Conservation (phyloP, 2,329 filamentous ascomycete genomes). For the Calonectria hongkongensis region DNA sequence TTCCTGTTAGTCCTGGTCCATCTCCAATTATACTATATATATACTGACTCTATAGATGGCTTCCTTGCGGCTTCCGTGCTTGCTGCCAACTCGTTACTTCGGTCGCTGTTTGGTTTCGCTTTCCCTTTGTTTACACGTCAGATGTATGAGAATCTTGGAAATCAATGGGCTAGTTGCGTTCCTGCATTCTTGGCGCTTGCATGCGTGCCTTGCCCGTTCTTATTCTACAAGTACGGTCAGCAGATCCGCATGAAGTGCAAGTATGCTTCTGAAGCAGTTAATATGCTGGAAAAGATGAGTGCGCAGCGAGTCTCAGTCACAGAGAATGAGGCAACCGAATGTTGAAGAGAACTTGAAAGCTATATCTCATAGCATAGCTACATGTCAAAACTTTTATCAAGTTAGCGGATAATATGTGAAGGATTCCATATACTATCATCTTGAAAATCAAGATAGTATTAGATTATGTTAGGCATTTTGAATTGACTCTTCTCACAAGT, state of each 20-base stretch:
- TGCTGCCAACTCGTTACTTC: constrained; percentile 80
- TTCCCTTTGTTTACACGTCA: constrained; percentile 79
- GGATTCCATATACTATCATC: no score
- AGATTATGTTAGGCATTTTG: no score
- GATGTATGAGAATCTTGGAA: constrained; percentile 28
- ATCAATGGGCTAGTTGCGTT: constrained; percentile 26
- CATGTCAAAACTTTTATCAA: no score
- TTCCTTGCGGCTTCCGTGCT: constrained; percentile 83
- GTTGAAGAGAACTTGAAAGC: background rate
- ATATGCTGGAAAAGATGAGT: background rate
- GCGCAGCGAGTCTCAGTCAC: background rate
- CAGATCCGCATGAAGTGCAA: constrained; percentile 23
- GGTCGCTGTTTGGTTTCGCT: constrained; percentile 79
- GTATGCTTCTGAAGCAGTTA: constrained; percentile 19
- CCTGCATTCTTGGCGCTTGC: constrained; percentile 29
- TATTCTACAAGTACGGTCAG: constrained; percentile 10
- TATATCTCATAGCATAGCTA: background rate
- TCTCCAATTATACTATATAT: background rate
- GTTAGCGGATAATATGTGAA: no score
- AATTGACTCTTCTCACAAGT: no score
- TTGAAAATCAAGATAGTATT: no score
- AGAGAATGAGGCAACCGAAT: background rate
- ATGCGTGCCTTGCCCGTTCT: constrained; percentile 26
- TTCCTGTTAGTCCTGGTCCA: constrained; percentile 51
- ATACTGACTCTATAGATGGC: constrained; percentile 62